A percentile compares a stretch with the other conserved stretches of the same genome.
Conservation (phyloP, 2,329 filamentous ascomycete genomes). For the Botryotinia narcissicola region DNA sequence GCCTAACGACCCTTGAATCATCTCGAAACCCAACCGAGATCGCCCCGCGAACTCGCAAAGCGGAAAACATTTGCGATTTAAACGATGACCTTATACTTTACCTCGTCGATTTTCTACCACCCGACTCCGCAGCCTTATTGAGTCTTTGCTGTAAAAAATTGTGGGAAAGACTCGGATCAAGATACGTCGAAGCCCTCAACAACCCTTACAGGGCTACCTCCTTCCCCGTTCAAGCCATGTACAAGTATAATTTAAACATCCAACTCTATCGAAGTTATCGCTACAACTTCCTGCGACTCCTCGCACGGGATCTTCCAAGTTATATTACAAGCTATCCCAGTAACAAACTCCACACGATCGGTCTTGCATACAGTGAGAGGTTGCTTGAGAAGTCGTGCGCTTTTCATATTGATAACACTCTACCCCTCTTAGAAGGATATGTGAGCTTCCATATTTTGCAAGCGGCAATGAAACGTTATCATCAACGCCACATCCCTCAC, state of each 20-base stretch:
- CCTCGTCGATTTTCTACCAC: slow-evolving; percentile 23
- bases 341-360: neutral
- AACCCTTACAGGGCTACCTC: neutral
- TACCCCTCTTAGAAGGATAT: no score
- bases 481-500: neutral
- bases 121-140: slow-evolving; percentile 22
- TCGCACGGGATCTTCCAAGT: neutral
- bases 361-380: neutral
- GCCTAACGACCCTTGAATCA: neutral
- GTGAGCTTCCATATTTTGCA: neutral
- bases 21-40: no score
- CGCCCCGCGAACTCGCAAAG: slow-evolving; percentile 6
- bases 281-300: neutral
- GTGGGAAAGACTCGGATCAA: slow-evolving; percentile 14
- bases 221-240: neutral
- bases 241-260: neutral
- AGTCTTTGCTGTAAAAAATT: slow-evolving; percentile 23
- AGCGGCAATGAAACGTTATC: neutral
- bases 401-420: neutral
- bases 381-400: neutral
- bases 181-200: slow-evolving; percentile 11
- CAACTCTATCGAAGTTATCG: neutral
- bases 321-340: neutral
- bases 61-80: slow-evolving; percentile 13
- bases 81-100: slow-evolving; percentile 19